These are phyloP conservation scores for Recurvomyces mirabilis DNA, from an alignment of 495 filamentous ascomycete genomes.

Conservation along the genomic window DNA sequence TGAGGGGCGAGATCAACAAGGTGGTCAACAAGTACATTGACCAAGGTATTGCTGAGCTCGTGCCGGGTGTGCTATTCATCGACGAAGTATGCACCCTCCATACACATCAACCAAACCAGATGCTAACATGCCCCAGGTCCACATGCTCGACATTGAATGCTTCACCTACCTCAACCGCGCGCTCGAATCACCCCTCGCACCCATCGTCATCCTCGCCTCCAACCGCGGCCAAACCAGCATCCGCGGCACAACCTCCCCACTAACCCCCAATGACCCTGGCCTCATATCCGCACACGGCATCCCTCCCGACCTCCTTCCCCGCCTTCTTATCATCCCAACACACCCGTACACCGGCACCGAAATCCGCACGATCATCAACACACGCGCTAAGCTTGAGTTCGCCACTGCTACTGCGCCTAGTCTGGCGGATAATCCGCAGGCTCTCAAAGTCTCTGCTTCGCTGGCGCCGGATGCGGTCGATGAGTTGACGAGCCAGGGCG, in stretches of 20 bases:
- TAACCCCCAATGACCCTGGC: constrained; percentile 44
- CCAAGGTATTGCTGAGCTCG: constrained; percentile 92
- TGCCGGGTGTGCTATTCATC: constrained; percentile 94
- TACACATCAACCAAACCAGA: no score
- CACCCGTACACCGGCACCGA: constrained; percentile 72
- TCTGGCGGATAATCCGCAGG: constrained; percentile 47
- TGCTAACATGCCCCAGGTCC: no score
- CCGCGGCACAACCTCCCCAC: constrained; percentile 41
- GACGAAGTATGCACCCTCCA: constrained; percentile 61
- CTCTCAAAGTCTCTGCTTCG: background rate
- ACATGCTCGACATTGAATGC: constrained; percentile 98
- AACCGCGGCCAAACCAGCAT: constrained; percentile 89
- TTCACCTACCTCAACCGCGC: constrained; percentile 98
- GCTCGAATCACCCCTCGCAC: constrained; percentile 81
- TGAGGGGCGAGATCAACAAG: constrained; percentile 93
- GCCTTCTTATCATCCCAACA: constrained; percentile 91
- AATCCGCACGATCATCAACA: constrained; percentile 76
- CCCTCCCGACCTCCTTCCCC: constrained; percentile 80
- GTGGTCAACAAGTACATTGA: constrained; percentile 97
- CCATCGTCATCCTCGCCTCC: constrained; percentile 92
- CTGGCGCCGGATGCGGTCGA: constrained; percentile 51
- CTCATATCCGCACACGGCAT: constrained; percentile 71
- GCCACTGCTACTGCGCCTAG: constrained; percentile 40
- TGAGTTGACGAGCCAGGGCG: constrained; percentile 73
- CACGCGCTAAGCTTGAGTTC: constrained; percentile 66